Percentiles rank a stretch among this genome's conserved stretches.
phyloP scores from a whole-genome alignment of 2,329 filamentous ascomycete species.

The Fusarium kyushuense region DNA sequence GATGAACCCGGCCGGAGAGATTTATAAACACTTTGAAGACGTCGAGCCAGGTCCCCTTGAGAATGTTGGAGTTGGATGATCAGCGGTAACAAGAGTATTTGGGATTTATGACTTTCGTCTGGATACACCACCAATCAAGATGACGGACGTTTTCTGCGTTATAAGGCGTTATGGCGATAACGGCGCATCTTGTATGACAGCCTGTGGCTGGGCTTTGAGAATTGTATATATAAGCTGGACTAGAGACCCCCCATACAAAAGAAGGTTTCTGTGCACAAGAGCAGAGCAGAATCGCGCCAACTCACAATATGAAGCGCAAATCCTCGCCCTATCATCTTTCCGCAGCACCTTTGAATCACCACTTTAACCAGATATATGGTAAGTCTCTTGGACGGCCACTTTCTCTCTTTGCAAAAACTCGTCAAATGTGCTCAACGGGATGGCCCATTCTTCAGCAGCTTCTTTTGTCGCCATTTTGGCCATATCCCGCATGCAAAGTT shows the following conservation, averaged over 20 bases:
- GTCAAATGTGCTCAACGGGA: conserved; percentile 59
- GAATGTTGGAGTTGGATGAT: conserved; percentile 3
- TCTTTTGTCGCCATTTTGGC: conserved; percentile 53
- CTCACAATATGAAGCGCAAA: not conserved
- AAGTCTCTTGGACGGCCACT: conserved; percentile 49
- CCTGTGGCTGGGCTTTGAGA: conserved; percentile 18
- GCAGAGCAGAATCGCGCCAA: not conserved
- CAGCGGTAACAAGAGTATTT: not conserved
- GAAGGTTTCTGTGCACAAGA: not conserved
- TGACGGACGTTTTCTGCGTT: conserved; percentile 7
- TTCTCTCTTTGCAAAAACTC: conserved; percentile 58
- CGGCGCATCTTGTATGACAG: conserved; percentile 28
- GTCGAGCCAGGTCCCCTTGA: not conserved
- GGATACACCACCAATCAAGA: conserved; percentile 6
- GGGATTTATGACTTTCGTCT: conserved; percentile 8
- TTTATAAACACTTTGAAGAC: not conserved
- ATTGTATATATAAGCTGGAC: conserved; percentile 8
- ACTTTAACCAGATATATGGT: conserved; percentile 15
- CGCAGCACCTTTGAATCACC: no score
- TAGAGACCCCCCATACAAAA: not conserved
- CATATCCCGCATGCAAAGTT: conserved; percentile 54
- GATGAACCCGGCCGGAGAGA: not conserved
- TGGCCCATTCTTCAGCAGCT: conserved; percentile 52
- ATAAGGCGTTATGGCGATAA: conserved; percentile 24
- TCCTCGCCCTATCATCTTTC: not conserved